phyloP scores from a whole-genome alignment of 2,329 filamentous ascomycete genomes.

The Aspergillus neotritici region DNA sequence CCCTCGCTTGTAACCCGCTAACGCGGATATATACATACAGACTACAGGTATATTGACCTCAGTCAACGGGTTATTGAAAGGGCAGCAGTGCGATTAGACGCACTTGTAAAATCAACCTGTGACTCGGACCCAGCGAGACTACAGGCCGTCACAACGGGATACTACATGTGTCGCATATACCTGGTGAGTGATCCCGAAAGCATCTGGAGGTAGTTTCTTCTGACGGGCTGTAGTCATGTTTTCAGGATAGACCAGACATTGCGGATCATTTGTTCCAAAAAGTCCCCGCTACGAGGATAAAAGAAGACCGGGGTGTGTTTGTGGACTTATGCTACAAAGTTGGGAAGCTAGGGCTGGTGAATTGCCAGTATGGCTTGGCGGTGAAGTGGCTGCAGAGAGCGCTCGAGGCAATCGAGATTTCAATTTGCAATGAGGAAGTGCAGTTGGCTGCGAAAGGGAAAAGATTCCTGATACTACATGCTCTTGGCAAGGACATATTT shows the following conservation, averaged over 20 bases:
- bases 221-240: slow-evolving; percentile 58
- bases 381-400: slow-evolving; percentile 70
- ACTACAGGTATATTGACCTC: slow-evolving; percentile 52
- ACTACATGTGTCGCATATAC: slow-evolving; percentile 59
- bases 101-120: slow-evolving; percentile 12
- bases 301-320: slow-evolving; percentile 38
- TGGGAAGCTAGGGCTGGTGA: slow-evolving; percentile 54
- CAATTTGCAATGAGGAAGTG: slow-evolving; percentile 46
- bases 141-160: slow-evolving; percentile 46
- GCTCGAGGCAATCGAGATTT: slow-evolving; percentile 50
- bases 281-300: slow-evolving; percentile 46
- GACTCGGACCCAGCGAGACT: slow-evolving; percentile 7
- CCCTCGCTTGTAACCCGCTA: neutral
- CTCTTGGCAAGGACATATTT: slow-evolving; percentile 44
- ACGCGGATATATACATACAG: slow-evolving; percentile 25
- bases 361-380: slow-evolving; percentile 52
- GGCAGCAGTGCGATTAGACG: slow-evolving; percentile 53
- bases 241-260: slow-evolving; percentile 64
- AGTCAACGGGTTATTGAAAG: slow-evolving; percentile 59
- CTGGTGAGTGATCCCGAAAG: slow-evolving; percentile 49
- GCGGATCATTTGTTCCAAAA: slow-evolving; percentile 73
- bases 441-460: slow-evolving; percentile 59
- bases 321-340: slow-evolving; percentile 67
- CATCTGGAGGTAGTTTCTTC: neutral
- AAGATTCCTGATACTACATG: slow-evolving; percentile 61